A percentile compares a stretch with the other conserved stretches of the same genome.
These are phyloP conservation scores for Pseudogymnoascus sp. DNA, from an alignment of 2,329 filamentous ascomycete genomes.

Conservation along the genomic window DNA sequence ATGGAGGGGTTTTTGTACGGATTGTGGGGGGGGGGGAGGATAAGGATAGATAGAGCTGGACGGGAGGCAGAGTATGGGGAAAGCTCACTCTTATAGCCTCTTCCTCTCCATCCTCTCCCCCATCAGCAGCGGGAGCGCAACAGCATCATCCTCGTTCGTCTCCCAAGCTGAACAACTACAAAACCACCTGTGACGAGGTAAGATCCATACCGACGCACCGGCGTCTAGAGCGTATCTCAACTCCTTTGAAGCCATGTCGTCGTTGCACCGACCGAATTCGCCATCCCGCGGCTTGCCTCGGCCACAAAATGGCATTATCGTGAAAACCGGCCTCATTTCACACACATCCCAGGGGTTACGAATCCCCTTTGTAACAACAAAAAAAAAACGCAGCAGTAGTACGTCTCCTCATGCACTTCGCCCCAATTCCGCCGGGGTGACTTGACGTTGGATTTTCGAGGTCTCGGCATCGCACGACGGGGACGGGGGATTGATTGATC, in stretches of 20 bases:
- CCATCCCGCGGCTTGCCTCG: not conserved
- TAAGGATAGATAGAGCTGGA: no score
- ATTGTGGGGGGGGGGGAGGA: no score
- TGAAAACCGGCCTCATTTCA: not conserved
- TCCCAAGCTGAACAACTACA: not conserved
- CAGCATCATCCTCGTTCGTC: not conserved
- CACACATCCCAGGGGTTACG: no score
- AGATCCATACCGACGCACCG: not conserved
- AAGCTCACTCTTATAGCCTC: not conserved
- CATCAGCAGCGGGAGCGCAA: not conserved
- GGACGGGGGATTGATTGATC: no score
- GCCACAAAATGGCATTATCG: not conserved
- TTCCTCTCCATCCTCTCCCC: not conserved
- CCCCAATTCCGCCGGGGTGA: not conserved
- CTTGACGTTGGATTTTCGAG: not conserved
- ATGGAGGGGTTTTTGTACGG: no score
- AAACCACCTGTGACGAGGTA: not conserved
- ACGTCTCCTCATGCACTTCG: not conserved
- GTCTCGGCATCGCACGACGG: not conserved
- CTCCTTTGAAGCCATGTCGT: no score
- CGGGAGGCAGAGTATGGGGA: not conserved
- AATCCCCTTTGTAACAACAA: not conserved
- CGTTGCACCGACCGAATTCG: not conserved
- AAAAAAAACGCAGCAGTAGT: not conserved
- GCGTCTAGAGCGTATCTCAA: not conserved